phyloP scores from a whole-genome alignment of 306 rosid species.

The Mimosa bimucronata region DNA sequence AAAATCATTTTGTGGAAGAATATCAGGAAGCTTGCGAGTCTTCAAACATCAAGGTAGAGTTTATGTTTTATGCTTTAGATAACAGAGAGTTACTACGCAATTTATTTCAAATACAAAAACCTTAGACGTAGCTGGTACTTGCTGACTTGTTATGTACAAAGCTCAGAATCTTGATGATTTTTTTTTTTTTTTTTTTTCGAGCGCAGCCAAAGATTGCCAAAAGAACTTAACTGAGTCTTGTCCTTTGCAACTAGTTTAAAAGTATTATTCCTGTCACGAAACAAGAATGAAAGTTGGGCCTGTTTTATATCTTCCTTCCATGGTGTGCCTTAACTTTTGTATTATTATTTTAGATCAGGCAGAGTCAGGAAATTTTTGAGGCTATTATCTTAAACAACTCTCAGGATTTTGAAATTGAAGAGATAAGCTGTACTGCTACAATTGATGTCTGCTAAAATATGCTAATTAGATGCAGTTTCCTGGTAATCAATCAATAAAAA shows the following conservation, averaged over 20 bases:
- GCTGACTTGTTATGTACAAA: neutral
- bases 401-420: neutral
- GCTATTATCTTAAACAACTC: neutral
- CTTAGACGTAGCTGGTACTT: neutral
- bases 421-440: neutral
- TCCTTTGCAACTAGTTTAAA: neutral
- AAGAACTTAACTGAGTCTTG: neutral
- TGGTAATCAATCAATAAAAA: neutral
- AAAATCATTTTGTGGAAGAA: conserved; percentile 44
- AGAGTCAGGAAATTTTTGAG: neutral
- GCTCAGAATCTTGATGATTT: neutral
- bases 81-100: neutral
- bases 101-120: neutral
- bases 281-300: neutral
- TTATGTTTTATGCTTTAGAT: conserved; percentile 1
- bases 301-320: neutral
- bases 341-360: neutral
- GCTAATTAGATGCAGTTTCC: neutral
- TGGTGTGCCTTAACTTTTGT: conserved; percentile 11
- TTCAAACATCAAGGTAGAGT: conserved; percentile 48
- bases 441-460: neutral
- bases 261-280: neutral
- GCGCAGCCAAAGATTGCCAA: neutral
- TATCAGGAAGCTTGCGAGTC: conserved; percentile 30
- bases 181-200: too few relatives aligned